Evolutionary conservation across 2,329 filamentous ascomycete genomes (phyloP).

Genomic region (Helotiales sp.): DNA sequence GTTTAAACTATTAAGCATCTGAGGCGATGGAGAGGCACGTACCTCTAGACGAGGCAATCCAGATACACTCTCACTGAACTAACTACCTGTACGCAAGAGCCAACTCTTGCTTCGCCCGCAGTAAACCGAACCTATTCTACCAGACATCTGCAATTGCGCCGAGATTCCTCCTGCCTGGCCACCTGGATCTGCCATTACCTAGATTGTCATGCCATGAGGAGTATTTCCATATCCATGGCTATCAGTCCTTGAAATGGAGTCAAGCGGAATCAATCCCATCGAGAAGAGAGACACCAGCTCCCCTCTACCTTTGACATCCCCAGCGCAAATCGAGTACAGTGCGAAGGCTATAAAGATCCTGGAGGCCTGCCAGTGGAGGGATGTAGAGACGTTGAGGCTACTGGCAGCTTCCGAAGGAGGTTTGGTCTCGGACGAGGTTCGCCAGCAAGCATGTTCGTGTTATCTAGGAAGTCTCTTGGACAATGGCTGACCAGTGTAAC

Average conservation of each 20-base stretch:
- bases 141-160: background rate
- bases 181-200: background rate
- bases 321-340: constrained; percentile 15
- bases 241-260: constrained; percentile 37
- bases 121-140: background rate
- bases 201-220: constrained; percentile 1
- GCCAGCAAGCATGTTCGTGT: constrained; percentile 77
- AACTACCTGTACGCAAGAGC: background rate
- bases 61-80: too few species aligned
- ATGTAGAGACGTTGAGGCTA: constrained; percentile 59
- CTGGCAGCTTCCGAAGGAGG: constrained; percentile 70
- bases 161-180: background rate
- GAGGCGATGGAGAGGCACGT: too few species aligned
- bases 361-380: constrained; percentile 62
- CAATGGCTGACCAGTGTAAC: constrained; percentile 26
- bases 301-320: constrained; percentile 19
- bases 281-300: constrained; percentile 24
- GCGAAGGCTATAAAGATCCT: constrained; percentile 55
- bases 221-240: background rate
- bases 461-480: constrained; percentile 17
- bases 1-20: too few species aligned
- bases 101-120: background rate
- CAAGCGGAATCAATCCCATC: constrained; percentile 20
- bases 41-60: too few species aligned
- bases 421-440: constrained; percentile 68